Conservation (phyloP, 306 rosid genomes). For the Dryas drummondii region DNA sequence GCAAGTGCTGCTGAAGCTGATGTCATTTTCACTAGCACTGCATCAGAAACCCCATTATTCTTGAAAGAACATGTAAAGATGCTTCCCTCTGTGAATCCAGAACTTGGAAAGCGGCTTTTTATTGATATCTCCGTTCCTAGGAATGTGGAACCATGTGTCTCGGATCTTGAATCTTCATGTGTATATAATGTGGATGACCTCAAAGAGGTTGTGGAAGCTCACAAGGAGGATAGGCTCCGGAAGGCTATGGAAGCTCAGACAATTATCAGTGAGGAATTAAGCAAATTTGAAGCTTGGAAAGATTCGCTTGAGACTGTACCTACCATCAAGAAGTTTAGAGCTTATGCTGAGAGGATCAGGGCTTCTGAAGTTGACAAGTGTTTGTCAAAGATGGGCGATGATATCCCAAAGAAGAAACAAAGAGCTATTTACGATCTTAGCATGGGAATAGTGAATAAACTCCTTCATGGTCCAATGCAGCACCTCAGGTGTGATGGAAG, state of each 20-base stretch:
- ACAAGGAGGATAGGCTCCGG: conserved; percentile 72
- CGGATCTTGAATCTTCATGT: conserved; percentile 53
- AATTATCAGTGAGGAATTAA: conserved; percentile 63
- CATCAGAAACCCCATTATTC: conserved; percentile 65
- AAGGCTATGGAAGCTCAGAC: conserved; percentile 69
- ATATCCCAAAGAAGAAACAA: conserved; percentile 62
- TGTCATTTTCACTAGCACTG: conserved; percentile 79
- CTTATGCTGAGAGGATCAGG: conserved; percentile 73
- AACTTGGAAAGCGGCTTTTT: conserved; percentile 47
- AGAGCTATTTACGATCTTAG: conserved; percentile 76
- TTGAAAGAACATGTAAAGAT: conserved; percentile 57
- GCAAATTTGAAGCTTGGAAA: conserved; percentile 76
- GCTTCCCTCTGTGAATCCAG: conserved; percentile 48
- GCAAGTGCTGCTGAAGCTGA: conserved; percentile 67
- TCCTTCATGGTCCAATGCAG: conserved; percentile 92
- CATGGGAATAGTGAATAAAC: conserved; percentile 65
- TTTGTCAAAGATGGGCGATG: conserved; percentile 69
- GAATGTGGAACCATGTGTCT: conserved; percentile 66
- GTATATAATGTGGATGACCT: conserved; percentile 90
- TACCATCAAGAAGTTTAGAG: conserved; percentile 84
- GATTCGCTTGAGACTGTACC: conserved; percentile 88
- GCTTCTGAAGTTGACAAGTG: conserved; percentile 80
- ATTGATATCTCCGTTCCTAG: conserved; percentile 89
- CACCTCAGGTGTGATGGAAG: conserved; percentile 76
- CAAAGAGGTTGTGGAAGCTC: conserved; percentile 82